Evolutionary conservation across 148 eudicot genomes (phyloP).

Genomic region (Diospyros lotus): DNA sequence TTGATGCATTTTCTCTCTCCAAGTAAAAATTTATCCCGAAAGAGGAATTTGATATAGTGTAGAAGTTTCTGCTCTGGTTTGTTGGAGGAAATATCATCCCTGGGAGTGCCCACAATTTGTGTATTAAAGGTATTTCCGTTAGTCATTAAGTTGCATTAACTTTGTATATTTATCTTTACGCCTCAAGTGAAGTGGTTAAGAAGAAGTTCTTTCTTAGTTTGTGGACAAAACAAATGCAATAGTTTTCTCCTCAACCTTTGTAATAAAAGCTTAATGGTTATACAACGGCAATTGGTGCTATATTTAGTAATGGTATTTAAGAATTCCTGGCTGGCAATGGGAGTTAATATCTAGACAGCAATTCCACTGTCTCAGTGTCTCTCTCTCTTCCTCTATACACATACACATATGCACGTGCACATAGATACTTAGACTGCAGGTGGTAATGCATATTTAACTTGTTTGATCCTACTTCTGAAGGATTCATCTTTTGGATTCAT

Average conservation of each 20-base stretch:
- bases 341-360: not conserved
- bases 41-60: not conserved
- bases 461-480: not conserved
- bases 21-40: not conserved
- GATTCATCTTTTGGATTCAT: not conserved
- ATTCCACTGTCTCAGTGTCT: not conserved
- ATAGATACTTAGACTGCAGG: too few relatives aligned
- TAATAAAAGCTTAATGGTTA: not conserved
- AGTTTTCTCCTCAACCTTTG: not conserved
- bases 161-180: not conserved
- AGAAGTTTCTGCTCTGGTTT: conserved; percentile 6
- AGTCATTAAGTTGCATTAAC: too few relatives aligned
- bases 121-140: conserved; percentile 15
- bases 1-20: not conserved
- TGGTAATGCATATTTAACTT: not conserved
- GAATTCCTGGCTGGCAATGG: not conserved
- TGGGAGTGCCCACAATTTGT: conserved; percentile 10
- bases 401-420: too few relatives aligned
- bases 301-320: not conserved
- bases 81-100: conserved; percentile 10
- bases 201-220: not conserved
- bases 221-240: not conserved
- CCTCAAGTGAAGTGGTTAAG: not conserved
- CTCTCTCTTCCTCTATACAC: too few relatives aligned
- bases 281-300: too few relatives aligned